Base-by-base conservation (phyloP, 139 green algal genomes). In the Chlorella vulgaris region DNA sequence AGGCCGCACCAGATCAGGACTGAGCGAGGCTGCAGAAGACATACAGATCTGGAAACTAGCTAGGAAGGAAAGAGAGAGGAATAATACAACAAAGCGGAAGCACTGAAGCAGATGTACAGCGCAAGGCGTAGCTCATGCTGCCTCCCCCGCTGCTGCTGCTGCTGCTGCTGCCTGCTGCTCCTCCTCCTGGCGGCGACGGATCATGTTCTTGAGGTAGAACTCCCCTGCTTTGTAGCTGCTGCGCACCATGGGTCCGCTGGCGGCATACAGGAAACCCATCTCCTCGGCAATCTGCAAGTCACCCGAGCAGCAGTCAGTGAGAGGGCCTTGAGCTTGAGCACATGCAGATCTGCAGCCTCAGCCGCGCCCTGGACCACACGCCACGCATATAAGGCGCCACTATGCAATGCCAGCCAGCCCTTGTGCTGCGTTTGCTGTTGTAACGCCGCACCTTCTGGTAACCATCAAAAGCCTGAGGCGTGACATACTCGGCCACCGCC, bases 401-500 rank as follows among this genome's bases (percentile, higher is more conserved):
- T n/a, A n/a, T n/a, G n/a, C n/a, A n/a, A n/a, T n/a, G n/a, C n/a
- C n/a, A n/a, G n/a, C n/a, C n/a, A n/a, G n/a, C n/a, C n/a, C n/a
- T n/a, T n/a, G n/a, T n/a, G n/a, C n/a, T n/a, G n/a, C n/a, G n/a
- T n/a, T n/a, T n/a, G 47, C 47, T 55, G 13, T 15, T 55, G 47
- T 15, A 15, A 15, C 47, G 15, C 28, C 69, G 6, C 21, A 86
- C 80, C 82, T 90, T 74, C 78, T 96, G 85, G 78, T 96, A 99
- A 0, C 81, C 83, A n/a, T 90, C 83, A 86, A 99, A 99, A 7
- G 95, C 94, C 81, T 97, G 95, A 2, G 97, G 97, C 4, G 97
- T 99, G 8, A 99, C 95, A 81, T 96, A 99, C 89, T 99, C 97
- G 5, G 83, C 81, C 47, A 99, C 97, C n/a, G 94, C 85, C 93